Percentiles rank a stretch among this genome's conserved stretches.
Conservation (phyloP, 306 rosid species). For the Cicer arietinum region DNA sequence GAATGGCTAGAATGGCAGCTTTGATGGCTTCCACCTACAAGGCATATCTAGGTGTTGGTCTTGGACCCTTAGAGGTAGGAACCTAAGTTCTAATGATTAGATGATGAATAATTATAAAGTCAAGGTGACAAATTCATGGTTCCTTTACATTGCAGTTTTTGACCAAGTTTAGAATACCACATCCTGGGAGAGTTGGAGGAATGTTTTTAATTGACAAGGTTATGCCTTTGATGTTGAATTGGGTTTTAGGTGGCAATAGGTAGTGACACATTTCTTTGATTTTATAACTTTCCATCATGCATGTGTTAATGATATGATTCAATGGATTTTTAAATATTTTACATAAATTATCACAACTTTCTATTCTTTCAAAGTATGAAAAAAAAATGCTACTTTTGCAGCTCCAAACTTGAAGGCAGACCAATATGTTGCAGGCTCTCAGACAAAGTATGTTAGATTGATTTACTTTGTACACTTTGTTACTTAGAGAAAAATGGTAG, state of each 20-base stretch:
- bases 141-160: conserved; percentile 65
- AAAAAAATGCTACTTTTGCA: conserved; percentile 49
- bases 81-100: neutral
- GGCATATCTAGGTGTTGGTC: conserved; percentile 93
- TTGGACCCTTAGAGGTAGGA: conserved; percentile 88
- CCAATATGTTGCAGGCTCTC: conserved; percentile 82
- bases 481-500: conserved; percentile 5
- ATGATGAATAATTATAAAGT: conserved; percentile 19
- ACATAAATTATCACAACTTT: neutral
- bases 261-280: conserved; percentile 45
- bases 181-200: conserved; percentile 96
- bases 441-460: conserved; percentile 75
- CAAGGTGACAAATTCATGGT: conserved; percentile 38
- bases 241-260: conserved; percentile 99
- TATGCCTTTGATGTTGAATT: conserved; percentile 92
- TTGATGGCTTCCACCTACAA: conserved; percentile 92
- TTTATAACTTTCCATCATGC: neutral
- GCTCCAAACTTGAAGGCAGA: conserved; percentile 96
- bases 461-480: neutral
- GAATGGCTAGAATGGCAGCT: conserved; percentile 99
- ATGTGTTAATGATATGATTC: neutral
- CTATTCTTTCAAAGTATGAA: neutral
- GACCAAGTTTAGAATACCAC: conserved; percentile 89
- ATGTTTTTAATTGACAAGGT: conserved; percentile 71
- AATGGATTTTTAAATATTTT: neutral